Evolutionary conservation across 306 rosid genomes (phyloP), one percentile per base, ranked within the genome.

Genomic region (Acacia acuminata): DNA sequence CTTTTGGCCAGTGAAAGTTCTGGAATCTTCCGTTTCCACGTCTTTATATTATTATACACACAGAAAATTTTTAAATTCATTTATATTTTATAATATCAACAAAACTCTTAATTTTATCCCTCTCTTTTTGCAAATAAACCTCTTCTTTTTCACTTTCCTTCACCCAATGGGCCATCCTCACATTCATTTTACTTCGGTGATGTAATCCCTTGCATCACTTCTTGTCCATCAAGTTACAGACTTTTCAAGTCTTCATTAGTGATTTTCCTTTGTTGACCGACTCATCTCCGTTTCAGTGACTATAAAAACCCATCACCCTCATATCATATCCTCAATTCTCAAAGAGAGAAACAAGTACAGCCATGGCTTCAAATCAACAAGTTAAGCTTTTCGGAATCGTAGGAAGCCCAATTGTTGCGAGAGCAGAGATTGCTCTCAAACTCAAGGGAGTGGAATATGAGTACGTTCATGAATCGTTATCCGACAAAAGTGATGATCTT

Each of bases 381-480:
- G 81, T 86, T 77, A 80, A 80, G 80, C 45, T 86, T n/a, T 71
- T 77, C 8, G 88, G 88, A 25, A 19, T 9, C 1, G 50, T 67
- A 78, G 83, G 53, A 60, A 87, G 94, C 74, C 87, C 86, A 1
- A 77, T 66, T 20, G 74, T 79, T 25, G n/a, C 71, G 11, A 84
- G 87, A 53, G 85, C 82, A 12, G 87, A 82, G 16, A 64, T 85
- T 9, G 92, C 90, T 61, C 86, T 89, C 81, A 86, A 84, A 56
- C 71, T 89, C 32, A 91, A 89, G 73, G 92, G 88, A 22, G 71
- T 90, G 0, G 43, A 85, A 3, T 84, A 87, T 40, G 74, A 88
- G 10, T 85, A 70, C 68, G 0, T 77, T 36, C 84, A 88, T 12
- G 91, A 88, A 25, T 76, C 84, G 9, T 10, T 85, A 16, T 0